Conservation (phyloP, 2,329 filamentous ascomycete species). For the Diaporthe australafricana region DNA sequence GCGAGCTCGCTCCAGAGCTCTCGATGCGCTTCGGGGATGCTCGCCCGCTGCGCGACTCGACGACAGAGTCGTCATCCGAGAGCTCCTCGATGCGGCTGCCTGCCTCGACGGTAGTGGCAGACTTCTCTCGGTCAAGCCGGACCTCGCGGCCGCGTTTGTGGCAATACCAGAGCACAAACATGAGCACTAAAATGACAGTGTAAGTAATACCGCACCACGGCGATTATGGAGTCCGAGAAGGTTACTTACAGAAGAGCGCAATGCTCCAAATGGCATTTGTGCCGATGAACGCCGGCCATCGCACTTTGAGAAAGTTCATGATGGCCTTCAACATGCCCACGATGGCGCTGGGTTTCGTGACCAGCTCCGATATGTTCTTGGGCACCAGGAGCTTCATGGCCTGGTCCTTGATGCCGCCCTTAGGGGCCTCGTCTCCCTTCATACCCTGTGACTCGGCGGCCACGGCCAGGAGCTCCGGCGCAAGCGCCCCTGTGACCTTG, state of each 20-base stretch:
- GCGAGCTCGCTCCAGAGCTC: neutral
- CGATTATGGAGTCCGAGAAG: neutral
- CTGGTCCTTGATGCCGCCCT: conserved; percentile 57
- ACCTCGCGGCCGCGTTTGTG: conserved; percentile 93
- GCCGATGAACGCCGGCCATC: conserved; percentile 91
- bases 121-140: conserved; percentile 72
- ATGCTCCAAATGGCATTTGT: conserved; percentile 93
- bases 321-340: conserved; percentile 90
- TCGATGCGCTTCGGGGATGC: conserved; percentile 30
- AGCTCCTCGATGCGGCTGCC: conserved; percentile 60
- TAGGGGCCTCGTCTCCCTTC: conserved; percentile 61
- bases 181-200: conserved; percentile 69
- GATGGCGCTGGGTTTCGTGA: conserved; percentile 88
- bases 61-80: conserved; percentile 48
- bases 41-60: conserved; percentile 30
- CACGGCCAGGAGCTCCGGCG: conserved; percentile 84
- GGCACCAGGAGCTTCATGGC: conserved; percentile 77
- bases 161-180: conserved; percentile 98
- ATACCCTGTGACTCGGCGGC: conserved; percentile 80
- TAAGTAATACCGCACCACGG: neutral
- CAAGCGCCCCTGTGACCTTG: conserved; percentile 81
- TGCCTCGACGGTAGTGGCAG: conserved; percentile 41
- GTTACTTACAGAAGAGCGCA: conserved; percentile 82
- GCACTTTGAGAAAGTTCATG: conserved; percentile 84
- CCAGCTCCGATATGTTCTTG: conserved; percentile 79